A percentile compares a stretch with the other conserved stretches of the same genome.
Conservation (phyloP, 495 filamentous ascomycete species). For the Penicillium pulvis region DNA sequence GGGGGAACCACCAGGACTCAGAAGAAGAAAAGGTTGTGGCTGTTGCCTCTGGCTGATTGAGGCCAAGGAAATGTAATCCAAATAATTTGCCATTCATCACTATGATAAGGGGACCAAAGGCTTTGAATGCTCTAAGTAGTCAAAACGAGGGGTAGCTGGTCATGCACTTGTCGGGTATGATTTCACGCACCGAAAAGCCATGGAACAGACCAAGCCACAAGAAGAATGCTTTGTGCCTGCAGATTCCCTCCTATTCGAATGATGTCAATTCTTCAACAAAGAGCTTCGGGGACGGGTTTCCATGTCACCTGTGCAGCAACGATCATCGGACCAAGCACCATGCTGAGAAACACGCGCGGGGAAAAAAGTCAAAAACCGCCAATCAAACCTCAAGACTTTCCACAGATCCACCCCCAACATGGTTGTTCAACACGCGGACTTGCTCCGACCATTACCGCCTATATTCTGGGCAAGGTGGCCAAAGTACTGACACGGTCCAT, state of each 20-base stretch:
- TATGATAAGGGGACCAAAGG: too few species aligned
- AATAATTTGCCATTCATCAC: too few species aligned
- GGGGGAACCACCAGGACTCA: too few species aligned
- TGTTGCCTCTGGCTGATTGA: too few species aligned
- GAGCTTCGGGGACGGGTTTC: neutral
- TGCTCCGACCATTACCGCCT: neutral
- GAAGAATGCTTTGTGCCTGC: neutral
- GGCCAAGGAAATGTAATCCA: too few species aligned
- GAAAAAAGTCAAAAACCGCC: neutral
- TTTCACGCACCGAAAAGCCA: too few species aligned
- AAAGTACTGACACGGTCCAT: neutral
- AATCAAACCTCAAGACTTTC: neutral
- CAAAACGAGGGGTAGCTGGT: too few species aligned
- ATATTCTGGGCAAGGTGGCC: too few species aligned
- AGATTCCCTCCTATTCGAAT: neutral
- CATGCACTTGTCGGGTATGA: too few species aligned
- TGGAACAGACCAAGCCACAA: neutral
- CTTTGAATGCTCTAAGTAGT: too few species aligned
- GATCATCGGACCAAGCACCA: slow-evolving; percentile 2
- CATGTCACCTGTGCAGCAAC: neutral
- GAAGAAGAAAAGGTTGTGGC: too few species aligned
- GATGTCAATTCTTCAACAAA: neutral
- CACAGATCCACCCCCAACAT: neutral
- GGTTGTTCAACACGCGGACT: neutral
- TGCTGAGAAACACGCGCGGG: slow-evolving; percentile 8